phyloP scores from a whole-genome alignment of 2,329 filamentous ascomycete species.

The Metarhizium anisopliae region DNA sequence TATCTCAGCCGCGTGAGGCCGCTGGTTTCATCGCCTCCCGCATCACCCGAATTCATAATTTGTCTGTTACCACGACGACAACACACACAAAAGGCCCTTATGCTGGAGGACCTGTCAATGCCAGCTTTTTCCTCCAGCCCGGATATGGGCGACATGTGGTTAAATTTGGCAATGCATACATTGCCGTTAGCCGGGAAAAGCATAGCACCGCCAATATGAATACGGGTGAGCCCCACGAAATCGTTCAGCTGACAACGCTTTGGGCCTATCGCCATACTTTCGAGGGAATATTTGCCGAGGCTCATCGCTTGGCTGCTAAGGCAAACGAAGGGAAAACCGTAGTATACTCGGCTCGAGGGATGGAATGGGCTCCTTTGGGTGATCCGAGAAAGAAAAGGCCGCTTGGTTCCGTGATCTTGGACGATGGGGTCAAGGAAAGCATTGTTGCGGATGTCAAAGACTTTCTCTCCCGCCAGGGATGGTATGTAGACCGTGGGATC shows the following conservation, averaged over 20 bases:
- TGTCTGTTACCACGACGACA: constrained; percentile 46
- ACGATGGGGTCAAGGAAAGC: constrained; percentile 71
- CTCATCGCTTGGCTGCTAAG: constrained; percentile 68
- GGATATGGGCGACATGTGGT: constrained; percentile 85
- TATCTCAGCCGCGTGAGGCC: constrained; percentile 68
- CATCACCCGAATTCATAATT: constrained; percentile 51
- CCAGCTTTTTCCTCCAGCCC: constrained; percentile 80
- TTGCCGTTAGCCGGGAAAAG: constrained; percentile 78
- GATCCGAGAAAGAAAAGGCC: constrained; percentile 80
- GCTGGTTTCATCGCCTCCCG: constrained; percentile 49
- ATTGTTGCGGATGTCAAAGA: constrained; percentile 75
- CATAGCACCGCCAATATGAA: constrained; percentile 73
- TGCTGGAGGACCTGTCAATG: constrained; percentile 57
- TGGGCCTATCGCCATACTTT: constrained; percentile 87
- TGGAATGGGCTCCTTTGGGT: constrained; percentile 79
- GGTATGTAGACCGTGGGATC: constrained; percentile 93
- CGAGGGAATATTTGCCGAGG: constrained; percentile 80
- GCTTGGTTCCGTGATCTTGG: constrained; percentile 77
- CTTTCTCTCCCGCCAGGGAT: constrained; percentile 69
- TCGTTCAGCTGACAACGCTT: constrained; percentile 81
- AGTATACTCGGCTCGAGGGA: constrained; percentile 78
- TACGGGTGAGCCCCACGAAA: constrained; percentile 88
- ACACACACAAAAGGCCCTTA: constrained; percentile 53
- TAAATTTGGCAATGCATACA: constrained; percentile 78
- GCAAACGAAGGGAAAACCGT: constrained; percentile 87